Evolutionary conservation across 1,139 yeast genomes (phyloP).

Genomic region (Candida freyschussii): DNA sequence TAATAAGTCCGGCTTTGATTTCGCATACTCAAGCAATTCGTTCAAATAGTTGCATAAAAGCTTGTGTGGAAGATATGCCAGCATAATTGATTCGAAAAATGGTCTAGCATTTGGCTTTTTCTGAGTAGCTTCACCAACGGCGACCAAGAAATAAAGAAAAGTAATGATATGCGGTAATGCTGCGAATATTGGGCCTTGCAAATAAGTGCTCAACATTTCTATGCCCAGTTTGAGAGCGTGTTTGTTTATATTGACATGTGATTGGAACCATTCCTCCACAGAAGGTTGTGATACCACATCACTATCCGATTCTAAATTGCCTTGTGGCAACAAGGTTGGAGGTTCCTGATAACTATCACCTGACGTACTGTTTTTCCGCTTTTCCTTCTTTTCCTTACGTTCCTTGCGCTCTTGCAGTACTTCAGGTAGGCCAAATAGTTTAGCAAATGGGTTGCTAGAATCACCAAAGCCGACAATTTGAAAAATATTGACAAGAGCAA

Average conservation of each 20-base stretch:
- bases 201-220: constrained; percentile 58
- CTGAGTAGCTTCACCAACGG: constrained; percentile 55
- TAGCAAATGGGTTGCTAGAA: constrained; percentile 68
- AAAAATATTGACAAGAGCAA: constrained; percentile 70
- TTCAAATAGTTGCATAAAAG: constrained; percentile 58
- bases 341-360: constrained; percentile 5
- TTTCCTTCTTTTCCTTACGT: constrained; percentile 61
- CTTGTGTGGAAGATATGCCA: constrained; percentile 63
- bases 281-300: constrained; percentile 28
- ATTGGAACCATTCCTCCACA: constrained; percentile 53
- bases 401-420: constrained; percentile 67
- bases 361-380: constrained; percentile 25
- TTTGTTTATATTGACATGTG: constrained; percentile 51
- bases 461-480: constrained; percentile 77
- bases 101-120: constrained; percentile 43
- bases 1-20: constrained; percentile 25
- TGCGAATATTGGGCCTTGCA: constrained; percentile 66
- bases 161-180: constrained; percentile 67
- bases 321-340: constrained; percentile 1
- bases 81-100: constrained; percentile 46
- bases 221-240: constrained; percentile 63
- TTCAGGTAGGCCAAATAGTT: constrained; percentile 63
- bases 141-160: constrained; percentile 63
- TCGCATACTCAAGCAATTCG: constrained; percentile 23
- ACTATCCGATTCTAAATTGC: constrained; percentile 1